Percentiles rank a stretch among this genome's conserved stretches.
Conservation (phyloP, 352 stramenopile genomes). For the Phytophthora capsici region DNA sequence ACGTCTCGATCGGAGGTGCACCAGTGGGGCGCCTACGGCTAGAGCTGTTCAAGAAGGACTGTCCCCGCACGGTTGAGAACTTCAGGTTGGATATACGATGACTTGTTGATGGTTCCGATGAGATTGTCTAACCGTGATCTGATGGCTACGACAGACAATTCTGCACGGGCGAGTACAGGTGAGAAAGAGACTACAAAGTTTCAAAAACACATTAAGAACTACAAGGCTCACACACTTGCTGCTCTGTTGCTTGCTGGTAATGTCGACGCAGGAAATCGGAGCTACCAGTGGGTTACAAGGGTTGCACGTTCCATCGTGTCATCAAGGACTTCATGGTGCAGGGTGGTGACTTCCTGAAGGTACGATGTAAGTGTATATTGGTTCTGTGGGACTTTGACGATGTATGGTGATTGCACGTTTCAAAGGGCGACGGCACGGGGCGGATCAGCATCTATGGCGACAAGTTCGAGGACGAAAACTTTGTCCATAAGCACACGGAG, state of each 20-base stretch:
- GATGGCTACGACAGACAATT: slow-evolving; percentile 82
- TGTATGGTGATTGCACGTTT: slow-evolving; percentile 16
- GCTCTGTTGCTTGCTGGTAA: slow-evolving; percentile 14
- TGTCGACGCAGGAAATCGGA: slow-evolving; percentile 69
- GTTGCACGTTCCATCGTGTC: slow-evolving; percentile 86
- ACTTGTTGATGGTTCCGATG: slow-evolving; percentile 16
- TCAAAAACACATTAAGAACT: no score
- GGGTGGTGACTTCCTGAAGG: slow-evolving; percentile 88
- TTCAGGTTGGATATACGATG: slow-evolving; percentile 65
- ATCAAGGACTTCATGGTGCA: slow-evolving; percentile 95
- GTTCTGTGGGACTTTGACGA: not conserved
- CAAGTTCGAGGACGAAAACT: slow-evolving; percentile 88
- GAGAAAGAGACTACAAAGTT: no score
- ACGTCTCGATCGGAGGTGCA: slow-evolving; percentile 90
- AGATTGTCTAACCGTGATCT: slow-evolving; percentile 12
- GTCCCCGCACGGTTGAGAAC: slow-evolving; percentile 97
- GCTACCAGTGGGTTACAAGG: slow-evolving; percentile 90
- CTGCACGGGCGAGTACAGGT: slow-evolving; percentile 96
- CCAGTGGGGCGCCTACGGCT: slow-evolving; percentile 93
- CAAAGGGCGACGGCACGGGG: slow-evolving; percentile 78
- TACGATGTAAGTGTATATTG: slow-evolving; percentile 15
- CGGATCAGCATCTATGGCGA: slow-evolving; percentile 90
- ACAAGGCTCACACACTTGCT: no score
- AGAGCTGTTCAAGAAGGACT: slow-evolving; percentile 97
- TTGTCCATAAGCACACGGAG: slow-evolving; percentile 85